Evolutionary conservation across 73 alveolate genomes (phyloP), one percentile per base, ranked within the genome.

Genomic region (Stentor roeselii): DNA sequence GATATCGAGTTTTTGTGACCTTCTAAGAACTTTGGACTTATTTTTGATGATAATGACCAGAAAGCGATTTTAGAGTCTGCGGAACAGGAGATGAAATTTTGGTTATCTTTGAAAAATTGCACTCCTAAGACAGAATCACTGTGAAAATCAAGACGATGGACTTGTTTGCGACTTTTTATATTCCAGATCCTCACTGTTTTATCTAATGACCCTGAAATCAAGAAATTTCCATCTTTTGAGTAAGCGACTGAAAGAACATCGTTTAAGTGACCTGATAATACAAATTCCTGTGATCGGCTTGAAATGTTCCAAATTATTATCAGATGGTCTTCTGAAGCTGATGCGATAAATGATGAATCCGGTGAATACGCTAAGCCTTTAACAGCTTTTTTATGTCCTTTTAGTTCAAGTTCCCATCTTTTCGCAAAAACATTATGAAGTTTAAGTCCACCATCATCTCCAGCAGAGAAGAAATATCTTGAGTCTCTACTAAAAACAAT

Each of bases 231-330:
- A 35, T 61, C 82, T 30, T 11, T 11, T 14, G 60, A 14, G 14
- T 11, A 30, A 30, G 60, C 11, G 21, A 61, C 82, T 30, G 82
- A 61, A 30, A 6, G 6, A 11, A 61, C 82, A 30, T 61, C 6
- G 37, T 35, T 61, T 14, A n/a, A n/a, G 27, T 61, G 82, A 11
- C 82, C 82, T 30, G 11, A 11, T 35, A 61, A 61, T 61, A 30
- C 27, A 14, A 6, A 6, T 30, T 61, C 42, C 27, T 14, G 42
- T 35, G 6, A 14, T 14, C 38, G 11, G 11, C 14, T 61, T 14
- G 82, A n/a, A 6, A 61, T 61, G 14, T 61, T 36, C 82, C 82
- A 61, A 11, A 61, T 61, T n/a, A 14, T 61, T 14, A 61, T 61
- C 38, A 11, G 11, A 61, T 61, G 37, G 27, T 61, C 82, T 11